Base-by-base conservation (phyloP, 352 stramenopile genomes). In the Pythium dissotocum region DNA sequence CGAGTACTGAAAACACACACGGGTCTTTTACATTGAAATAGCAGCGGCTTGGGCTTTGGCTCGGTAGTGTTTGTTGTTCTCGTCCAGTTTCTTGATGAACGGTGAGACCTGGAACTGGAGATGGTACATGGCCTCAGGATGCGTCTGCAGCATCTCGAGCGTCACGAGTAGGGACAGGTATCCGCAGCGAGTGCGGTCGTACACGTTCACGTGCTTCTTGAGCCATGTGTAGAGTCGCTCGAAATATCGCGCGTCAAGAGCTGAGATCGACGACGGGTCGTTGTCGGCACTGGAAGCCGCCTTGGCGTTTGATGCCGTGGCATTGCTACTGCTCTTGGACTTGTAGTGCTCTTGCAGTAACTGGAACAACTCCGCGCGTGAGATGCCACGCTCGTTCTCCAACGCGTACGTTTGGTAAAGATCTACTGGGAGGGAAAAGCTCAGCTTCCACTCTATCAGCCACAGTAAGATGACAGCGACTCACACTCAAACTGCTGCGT, bases 211-310 rank as follows among this genome's bases (percentile, higher is more conserved):
- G 42, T 89, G 72, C 61, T 88, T 89, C 72, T 91, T 91, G 24
- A 91, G 64, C 83, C 83, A 91, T 28, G 83, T 91, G 65, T 91
- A 91, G 3, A 91, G 63, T 3, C 80, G 73, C 56, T 91, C 83
- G 65, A 88, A 89, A 51, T 88, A 59, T 0, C 79, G 76, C 2
- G 76, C 61, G 24, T 89, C 79, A 1, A 56, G 44, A 0, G 55
- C 63, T n/a, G n/a, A 28, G 9, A 35, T 0, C 6, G 57, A 55
- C 12, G 28, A 16, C 8, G 2, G 18, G 12, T 18, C 57, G 18
- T 26, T 63, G 10, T 5, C 1, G 8, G n/a, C 46, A 5, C 51
- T 21, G 18, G 32, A 2, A 30, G 46, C 1, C 5, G 18, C n/a
- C 46, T 53, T 53, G 18, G 14, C 5, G n/a, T 30, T 24, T 53